Evolutionary conservation across 306 rosid genomes (phyloP).

Genomic region (Heteromeles arbutifolia): DNA sequence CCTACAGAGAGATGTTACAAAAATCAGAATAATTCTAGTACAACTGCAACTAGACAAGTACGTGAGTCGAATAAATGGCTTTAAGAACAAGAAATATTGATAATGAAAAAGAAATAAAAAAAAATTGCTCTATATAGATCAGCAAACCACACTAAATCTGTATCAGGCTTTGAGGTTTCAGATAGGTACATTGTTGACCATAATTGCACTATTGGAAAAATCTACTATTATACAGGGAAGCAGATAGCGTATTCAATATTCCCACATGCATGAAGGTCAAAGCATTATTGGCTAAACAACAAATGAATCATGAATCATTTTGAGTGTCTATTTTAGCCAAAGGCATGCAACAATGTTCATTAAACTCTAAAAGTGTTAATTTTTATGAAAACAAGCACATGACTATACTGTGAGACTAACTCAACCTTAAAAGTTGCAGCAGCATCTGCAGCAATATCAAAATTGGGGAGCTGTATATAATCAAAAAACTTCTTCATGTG

Average conservation of each 20-base stretch:
- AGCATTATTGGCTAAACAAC: background rate
- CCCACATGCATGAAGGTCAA: background rate
- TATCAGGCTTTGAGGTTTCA: background rate
- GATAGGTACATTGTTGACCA: background rate
- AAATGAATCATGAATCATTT: background rate
- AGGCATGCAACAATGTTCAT: background rate
- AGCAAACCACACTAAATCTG: background rate
- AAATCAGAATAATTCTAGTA: constrained; percentile 1
- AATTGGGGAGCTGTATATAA: constrained; percentile 89
- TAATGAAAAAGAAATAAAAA: background rate
- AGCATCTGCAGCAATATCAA: constrained; percentile 98
- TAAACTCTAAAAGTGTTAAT: background rate
- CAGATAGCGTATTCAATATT: background rate
- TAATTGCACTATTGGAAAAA: background rate
- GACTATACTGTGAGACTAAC: constrained; percentile 5
- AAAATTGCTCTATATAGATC: background rate
- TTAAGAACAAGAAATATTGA: background rate
- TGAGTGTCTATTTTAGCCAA: background rate
- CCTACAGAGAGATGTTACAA: constrained; percentile 45
- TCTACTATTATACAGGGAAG: background rate
- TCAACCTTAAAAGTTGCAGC: constrained; percentile 94
- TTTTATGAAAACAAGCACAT: background rate
- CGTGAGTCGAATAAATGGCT: background rate
- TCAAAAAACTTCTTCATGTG: constrained; percentile 90
- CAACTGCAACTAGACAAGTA: background rate